Evolutionary conservation across 176 grass and related monocot species (phyloP).

Genomic region (Aegilops umbellulata): DNA sequence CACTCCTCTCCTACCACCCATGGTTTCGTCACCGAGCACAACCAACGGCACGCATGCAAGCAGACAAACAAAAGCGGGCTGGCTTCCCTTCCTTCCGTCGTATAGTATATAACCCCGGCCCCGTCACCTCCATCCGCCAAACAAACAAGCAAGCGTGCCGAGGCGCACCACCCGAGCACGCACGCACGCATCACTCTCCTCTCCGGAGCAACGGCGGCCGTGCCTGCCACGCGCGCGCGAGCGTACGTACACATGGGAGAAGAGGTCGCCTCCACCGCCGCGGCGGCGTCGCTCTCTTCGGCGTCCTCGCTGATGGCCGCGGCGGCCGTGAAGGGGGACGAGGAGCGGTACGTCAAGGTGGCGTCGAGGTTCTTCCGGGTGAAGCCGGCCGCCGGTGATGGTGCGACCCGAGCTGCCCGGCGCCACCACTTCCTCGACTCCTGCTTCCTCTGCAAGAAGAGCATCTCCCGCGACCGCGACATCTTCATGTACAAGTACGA

Average conservation of each 20-base stretch:
- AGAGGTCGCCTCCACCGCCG: neutral
- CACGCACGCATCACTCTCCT: neutral
- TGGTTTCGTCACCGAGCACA: constrained; percentile 11
- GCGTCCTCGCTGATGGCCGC: neutral
- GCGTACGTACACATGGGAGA: neutral
- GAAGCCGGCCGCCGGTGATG: neutral
- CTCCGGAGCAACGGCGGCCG: neutral
- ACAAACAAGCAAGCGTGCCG: neutral
- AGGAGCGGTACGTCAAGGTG: constrained; percentile 39
- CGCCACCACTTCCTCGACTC: constrained; percentile 63
- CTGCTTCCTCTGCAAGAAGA: constrained; percentile 83
- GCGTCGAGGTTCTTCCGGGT: constrained; percentile 47
- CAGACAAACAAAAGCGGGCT: neutral
- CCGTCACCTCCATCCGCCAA: neutral
- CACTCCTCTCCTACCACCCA: constrained; percentile 10
- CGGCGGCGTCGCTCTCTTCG: neutral
- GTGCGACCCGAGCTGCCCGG: no score
- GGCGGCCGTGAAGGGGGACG: neutral
- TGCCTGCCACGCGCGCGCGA: neutral
- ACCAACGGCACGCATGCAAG: neutral
- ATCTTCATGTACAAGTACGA: constrained; percentile 77
- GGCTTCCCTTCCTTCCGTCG: neutral
- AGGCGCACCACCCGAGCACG: neutral
- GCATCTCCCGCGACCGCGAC: constrained; percentile 42
- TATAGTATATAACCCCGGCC: neutral